phyloP scores from a whole-genome alignment of 2,329 filamentous ascomycete genomes.

The Calonectria pauciramosa region DNA sequence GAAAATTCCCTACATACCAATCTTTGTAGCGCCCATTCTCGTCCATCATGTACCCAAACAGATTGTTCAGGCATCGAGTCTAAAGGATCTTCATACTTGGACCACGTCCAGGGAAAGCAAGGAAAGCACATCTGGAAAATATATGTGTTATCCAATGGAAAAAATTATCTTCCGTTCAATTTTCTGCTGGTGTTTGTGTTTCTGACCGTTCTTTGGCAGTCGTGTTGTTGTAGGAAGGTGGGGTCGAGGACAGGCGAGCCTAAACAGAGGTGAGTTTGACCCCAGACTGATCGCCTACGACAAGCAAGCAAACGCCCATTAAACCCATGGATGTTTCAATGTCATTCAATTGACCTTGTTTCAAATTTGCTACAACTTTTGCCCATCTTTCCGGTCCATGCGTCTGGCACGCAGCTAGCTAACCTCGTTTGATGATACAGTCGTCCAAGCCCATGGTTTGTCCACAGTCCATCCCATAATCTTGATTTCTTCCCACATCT shows the following conservation, averaged over 20 bases:
- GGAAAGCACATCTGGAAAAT: constrained; percentile 63
- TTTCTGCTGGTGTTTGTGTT: background rate
- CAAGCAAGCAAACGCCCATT: background rate
- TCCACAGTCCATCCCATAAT: background rate
- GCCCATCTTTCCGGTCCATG: background rate
- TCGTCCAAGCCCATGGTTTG: background rate
- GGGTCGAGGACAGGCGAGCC: background rate
- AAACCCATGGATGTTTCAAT: background rate
- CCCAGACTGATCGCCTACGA: background rate
- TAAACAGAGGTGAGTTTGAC: background rate
- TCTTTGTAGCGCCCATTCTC: constrained; percentile 53
- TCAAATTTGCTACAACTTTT: background rate
- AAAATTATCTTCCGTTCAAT: background rate
- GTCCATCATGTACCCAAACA: constrained; percentile 56
- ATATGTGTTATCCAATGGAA: background rate
- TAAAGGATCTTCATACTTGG: constrained; percentile 59
- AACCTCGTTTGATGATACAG: background rate
- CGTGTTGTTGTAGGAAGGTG: constrained; percentile 18
- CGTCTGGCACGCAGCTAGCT: background rate
- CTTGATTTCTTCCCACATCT: background rate
- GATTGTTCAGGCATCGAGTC: constrained; percentile 56
- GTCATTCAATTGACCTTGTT: background rate
- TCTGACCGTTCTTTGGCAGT: background rate
- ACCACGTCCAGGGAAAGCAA: constrained; percentile 66
- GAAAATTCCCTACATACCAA: constrained; percentile 51